Base-by-base conservation (phyloP, 2,329 filamentous ascomycete species). In the Penicillium sp. region DNA sequence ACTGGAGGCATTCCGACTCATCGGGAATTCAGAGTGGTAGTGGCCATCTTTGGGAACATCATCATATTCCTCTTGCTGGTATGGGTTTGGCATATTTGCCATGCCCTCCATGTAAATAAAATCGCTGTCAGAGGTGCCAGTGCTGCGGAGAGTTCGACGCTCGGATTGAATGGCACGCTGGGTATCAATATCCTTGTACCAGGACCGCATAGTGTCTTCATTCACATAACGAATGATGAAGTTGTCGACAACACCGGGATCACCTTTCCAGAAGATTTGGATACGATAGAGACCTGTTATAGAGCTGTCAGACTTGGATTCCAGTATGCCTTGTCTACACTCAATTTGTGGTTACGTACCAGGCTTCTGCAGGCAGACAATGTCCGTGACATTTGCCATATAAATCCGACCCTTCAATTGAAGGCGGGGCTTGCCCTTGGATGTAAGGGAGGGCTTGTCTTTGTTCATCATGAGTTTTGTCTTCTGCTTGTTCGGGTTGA, bases 251-350 rank as follows among this genome's bases (percentile, higher is more conserved):
- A 98, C 92, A 4, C 92, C 92, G 0, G 93, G 92, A 66, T 98
- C 94, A 37, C 94, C 94, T 78, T 95, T 98, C 95, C 95, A 99
- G 84, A 93, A 97, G 58, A 99, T 98, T 74, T 98, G 94, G 62
- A 97, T 91, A 2, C 91, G 94, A 74, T 98, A 97, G 11, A 92
- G 94, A 52, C 92, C 93, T 95, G 70, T 11, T 26, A 37, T 42
- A 19, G 35, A 42, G n/a, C 19, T 11, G 48, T 56, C 30, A 56
- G 40, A 22, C 14, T 25, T 11, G n/a, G 13, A 22, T n/a, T 35
- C 10, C 14, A 22, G n/a, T 6, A 10, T n/a, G 10, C 19, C 19
- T 14, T 26, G 6, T 7, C 19, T 13, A 14, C 19, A 14, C 7
- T 57, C 35, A 6, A 16, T 16, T 19, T n/a, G 16, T 51, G 30